Conservation (phyloP, 1,284 basidiomycete genomes). For the Athelia psychrophila region DNA sequence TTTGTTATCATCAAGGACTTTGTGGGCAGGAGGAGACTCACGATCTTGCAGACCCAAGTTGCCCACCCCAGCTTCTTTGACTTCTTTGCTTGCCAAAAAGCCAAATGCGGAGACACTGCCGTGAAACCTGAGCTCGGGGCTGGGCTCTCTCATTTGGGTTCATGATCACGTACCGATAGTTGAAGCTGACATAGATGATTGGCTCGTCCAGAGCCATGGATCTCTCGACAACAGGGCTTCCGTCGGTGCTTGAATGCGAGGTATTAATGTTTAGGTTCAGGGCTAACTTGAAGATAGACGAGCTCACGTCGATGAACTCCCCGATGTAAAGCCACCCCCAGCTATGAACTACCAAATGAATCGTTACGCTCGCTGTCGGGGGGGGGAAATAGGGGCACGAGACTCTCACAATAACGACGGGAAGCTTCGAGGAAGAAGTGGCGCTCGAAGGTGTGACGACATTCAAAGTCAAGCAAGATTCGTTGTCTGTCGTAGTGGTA, state of each 20-base stretch:
- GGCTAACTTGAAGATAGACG: too few species aligned
- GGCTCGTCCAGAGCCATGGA: conserved; percentile 46
- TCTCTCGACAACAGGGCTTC: conserved; percentile 40
- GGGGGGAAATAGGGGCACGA: neutral
- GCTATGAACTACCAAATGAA: conserved; percentile 44
- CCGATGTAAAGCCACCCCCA: conserved; percentile 47
- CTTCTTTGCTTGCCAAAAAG: conserved; percentile 43
- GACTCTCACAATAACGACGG: conserved; percentile 46
- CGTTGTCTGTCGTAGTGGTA: conserved; percentile 31
- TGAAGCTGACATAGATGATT: conserved; percentile 53
- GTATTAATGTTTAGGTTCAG: too few species aligned
- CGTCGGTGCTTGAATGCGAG: conserved; percentile 37
- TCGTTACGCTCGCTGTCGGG: too few species aligned
- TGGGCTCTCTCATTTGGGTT: neutral
- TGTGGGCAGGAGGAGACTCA: conserved; percentile 13
- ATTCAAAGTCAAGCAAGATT: conserved; percentile 58
- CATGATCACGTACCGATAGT: conserved; percentile 21
- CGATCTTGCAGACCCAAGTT: conserved; percentile 50
- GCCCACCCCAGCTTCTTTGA: conserved; percentile 41
- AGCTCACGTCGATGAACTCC: conserved; percentile 33
- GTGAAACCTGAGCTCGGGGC: neutral
- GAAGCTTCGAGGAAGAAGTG: conserved; percentile 38
- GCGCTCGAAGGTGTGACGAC: conserved; percentile 46
- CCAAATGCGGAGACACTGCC: conserved; percentile 28
- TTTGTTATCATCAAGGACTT: too few species aligned